Evolutionary conservation across 495 filamentous ascomycete species (phyloP).

Genomic region (Penicillium egyptiacum): DNA sequence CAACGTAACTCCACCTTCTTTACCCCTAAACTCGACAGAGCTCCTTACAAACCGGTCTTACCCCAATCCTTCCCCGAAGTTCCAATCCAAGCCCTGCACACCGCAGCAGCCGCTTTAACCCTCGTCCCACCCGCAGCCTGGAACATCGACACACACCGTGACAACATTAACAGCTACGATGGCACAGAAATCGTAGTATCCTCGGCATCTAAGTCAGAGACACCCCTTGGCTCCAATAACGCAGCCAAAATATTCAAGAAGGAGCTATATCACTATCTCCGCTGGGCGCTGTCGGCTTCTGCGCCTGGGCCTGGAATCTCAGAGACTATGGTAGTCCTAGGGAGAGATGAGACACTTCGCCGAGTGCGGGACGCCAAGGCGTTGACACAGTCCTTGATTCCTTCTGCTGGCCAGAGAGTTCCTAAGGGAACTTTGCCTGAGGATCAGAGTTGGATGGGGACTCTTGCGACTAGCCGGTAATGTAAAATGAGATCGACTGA

Average conservation of each 20-base stretch:
- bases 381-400: conserved; percentile 29
- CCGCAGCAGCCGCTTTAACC: conserved; percentile 35
- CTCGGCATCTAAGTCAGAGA: conserved; percentile 3
- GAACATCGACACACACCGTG: conserved; percentile 38
- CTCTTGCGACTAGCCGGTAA: conserved; percentile 31
- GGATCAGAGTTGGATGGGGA: conserved; percentile 44
- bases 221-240: conserved; percentile 4
- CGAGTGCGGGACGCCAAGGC: conserved; percentile 53
- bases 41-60: conserved; percentile 30
- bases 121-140: conserved; percentile 43
- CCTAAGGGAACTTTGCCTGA: conserved; percentile 23
- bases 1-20: conserved; percentile 65
- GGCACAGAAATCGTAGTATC: conserved; percentile 25
- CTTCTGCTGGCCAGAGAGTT: conserved; percentile 20
- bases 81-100: conserved; percentile 41
- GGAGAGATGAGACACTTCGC: conserved; percentile 56
- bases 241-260: conserved; percentile 44
- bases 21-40: conserved; percentile 40
- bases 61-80: conserved; percentile 21
- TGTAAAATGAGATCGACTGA: background rate
- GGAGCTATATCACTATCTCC: conserved; percentile 56
- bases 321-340: conserved; percentile 61
- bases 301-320: conserved; percentile 58
- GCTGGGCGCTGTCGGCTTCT: conserved; percentile 64
- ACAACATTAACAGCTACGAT: conserved; percentile 42